These are phyloP conservation scores for Dothidotthia symphoricarpi DNA, from an alignment of 2,329 filamentous ascomycete species.

Conservation along the genomic window DNA sequence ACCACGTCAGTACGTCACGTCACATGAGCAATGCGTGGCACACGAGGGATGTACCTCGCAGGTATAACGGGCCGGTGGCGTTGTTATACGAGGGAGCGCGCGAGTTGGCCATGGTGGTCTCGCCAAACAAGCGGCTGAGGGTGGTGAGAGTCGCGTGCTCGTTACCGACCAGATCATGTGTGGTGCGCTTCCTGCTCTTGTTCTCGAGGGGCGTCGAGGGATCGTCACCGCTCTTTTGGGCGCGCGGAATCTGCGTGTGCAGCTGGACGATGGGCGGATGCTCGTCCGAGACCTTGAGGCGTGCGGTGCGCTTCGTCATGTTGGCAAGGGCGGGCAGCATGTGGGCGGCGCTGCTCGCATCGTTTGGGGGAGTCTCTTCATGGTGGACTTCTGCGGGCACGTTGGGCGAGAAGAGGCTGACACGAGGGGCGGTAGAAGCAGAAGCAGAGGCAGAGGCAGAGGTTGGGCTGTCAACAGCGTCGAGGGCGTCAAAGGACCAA, in stretches of 20 bases:
- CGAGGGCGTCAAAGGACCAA: slow-evolving; percentile 12
- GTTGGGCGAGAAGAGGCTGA: slow-evolving; percentile 31
- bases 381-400: no score
- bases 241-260: slow-evolving; percentile 41
- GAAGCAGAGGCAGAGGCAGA: neutral
- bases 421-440: slow-evolving; percentile 14
- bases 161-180: slow-evolving; percentile 29
- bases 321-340: slow-evolving; percentile 7
- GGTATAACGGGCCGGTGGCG: slow-evolving; percentile 35
- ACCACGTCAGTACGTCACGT: slow-evolving; percentile 14
- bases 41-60: slow-evolving; percentile 24
- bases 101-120: slow-evolving; percentile 40
- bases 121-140: slow-evolving; percentile 48
- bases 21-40: no score
- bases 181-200: slow-evolving; percentile 21
- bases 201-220: slow-evolving; percentile 44
- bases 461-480: slow-evolving; percentile 7
- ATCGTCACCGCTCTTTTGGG: slow-evolving; percentile 52
- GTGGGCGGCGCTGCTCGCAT: slow-evolving; percentile 6
- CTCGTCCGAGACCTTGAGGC: slow-evolving; percentile 30
- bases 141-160: slow-evolving; percentile 46
- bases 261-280: slow-evolving; percentile 31
- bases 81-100: slow-evolving; percentile 46
- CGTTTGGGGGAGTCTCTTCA: slow-evolving; percentile 8
- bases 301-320: slow-evolving; percentile 30